Evolutionary conservation across 202 grass and related monocot species (phyloP), one percentile per base, ranked within the genome.

Genomic region (Setaria viridis): DNA sequence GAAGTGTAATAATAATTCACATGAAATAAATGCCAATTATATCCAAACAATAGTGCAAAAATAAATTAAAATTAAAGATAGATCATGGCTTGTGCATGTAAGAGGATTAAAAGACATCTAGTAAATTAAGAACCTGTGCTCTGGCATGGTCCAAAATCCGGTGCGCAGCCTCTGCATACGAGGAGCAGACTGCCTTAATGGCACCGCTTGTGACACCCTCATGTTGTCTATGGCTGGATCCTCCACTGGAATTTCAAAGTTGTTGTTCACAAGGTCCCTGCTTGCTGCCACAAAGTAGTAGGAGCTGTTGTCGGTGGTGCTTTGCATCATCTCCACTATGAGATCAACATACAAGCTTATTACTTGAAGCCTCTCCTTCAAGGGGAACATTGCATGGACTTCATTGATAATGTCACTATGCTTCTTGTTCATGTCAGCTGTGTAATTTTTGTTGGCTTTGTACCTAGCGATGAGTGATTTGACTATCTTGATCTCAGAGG

Each of bases 281-380:
- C 13, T 20, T 3, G 9, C 1, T 4, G 0, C 9, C 9, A 0
- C 17, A 54, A 37, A 6, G 50, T 0, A 55, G 41, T 1, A 70
- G 43, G 60, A 45, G 1, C 0, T 5, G 20, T 14, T 20, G 0
- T 0, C 34, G 5, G 62, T 16, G n/a, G 4, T 0, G 37, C 9
- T 69, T 20, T 45, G 21, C 53, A 62, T 34, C 63, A 12, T 25
- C 33, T 85, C 76, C 70, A 60, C 45, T 4, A 51, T 3, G 0
- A 76, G n/a, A 43, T 85, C 43, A 67, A 68, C n/a, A 7, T 89
- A 89, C 71, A 85, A 6, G 35, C 14, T 9, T 0, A 6, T 85
- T 70, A 89, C 50, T 54, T 81, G 76, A 3, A 43, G n/a, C 33
- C 11, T 54, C n/a, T 83, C 74, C 77, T 80, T 89, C 45, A 15